These are phyloP conservation scores for Phialophora chinensis DNA, from an alignment of 2,329 filamentous ascomycete genomes.

Conservation along the genomic window DNA sequence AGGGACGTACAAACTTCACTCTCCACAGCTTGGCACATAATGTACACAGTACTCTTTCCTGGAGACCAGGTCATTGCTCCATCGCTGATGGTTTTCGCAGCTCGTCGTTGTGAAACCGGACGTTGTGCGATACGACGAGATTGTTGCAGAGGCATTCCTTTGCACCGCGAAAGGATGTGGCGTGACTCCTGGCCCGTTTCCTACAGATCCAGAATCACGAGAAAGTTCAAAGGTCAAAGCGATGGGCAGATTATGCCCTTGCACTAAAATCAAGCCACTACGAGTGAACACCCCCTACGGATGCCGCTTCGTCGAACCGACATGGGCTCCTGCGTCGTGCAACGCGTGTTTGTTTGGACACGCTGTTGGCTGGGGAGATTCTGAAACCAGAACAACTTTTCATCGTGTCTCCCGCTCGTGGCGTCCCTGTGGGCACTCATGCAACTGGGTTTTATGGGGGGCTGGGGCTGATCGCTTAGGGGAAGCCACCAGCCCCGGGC, in stretches of 20 bases:
- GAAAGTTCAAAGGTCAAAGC: neutral
- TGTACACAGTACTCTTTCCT: neutral
- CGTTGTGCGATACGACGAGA: neutral
- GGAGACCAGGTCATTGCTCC: neutral
- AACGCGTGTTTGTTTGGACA: constrained; percentile 5
- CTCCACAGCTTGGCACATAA: neutral
- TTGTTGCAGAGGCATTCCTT: neutral
- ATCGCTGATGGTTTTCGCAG: neutral
- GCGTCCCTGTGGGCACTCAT: neutral
- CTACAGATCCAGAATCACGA: neutral
- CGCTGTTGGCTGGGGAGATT: constrained; percentile 10
- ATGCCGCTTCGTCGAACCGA: constrained; percentile 1
- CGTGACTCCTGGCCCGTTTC: neutral
- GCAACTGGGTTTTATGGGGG: neutral
- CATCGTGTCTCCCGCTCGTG: neutral
- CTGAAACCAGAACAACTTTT: neutral
- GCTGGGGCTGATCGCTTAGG: constrained; percentile 11
- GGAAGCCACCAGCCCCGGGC: constrained; percentile 2
- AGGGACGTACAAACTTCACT: neutral
- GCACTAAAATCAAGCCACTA: constrained; percentile 11
- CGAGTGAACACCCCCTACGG: neutral
- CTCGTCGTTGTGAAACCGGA: neutral
- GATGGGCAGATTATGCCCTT: neutral
- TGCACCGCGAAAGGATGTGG: neutral
- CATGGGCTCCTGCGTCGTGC: constrained; percentile 1